Base-by-base conservation (phyloP, 2,329 filamentous ascomycete species). In the Emmonsia crescens region DNA sequence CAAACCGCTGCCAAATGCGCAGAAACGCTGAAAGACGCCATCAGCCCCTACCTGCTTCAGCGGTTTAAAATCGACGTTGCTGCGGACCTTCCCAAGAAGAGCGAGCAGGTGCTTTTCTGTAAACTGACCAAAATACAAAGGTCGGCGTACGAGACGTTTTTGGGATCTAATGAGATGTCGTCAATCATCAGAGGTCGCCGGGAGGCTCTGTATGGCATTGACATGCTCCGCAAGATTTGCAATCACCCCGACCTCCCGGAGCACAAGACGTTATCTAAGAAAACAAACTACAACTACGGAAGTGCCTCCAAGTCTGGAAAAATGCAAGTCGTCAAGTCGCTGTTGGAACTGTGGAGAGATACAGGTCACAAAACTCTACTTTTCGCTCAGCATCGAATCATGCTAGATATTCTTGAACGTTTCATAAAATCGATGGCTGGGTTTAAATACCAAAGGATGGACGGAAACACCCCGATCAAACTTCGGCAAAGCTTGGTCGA, bases 1-100 rank as follows among this genome's bases (percentile, higher is more conserved):
- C 88, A 97, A 80, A 96, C 92, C 4, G 93, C 94, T 0, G 90
- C 91, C 67, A 94, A 91, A 73, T 96, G 93, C 68, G 94, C 95
- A 10, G 90, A 96, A 71, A 94, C 91, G 0, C 77, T 99, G 51
- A 96, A 96, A 70, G 91, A 96, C 66, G 87, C 91, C 0, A 96
- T 99, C 67, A 92, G 89, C 67, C 91, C 93, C 2, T 99, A 96
- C 71, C 81, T 99, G 5, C 80, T 99, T 3, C 93, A 97, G 71
- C 85, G 94, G 9, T 85, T 96, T 72, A 99, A 99, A 75, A 85
- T 89, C 1, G 94, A 99, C 73, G 94, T 99, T 16, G 93, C 94
- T 4, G 85, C 92, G 8, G 93, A 97, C 73, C 78, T 99, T 14
- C 94, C 94, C 0, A 90, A 96, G 74, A 99, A 99, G 80, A 96